These are phyloP conservation scores for Eucalyptus dawsonii DNA, from an alignment of 345 rosid genomes.

Conservation along the genomic window DNA sequence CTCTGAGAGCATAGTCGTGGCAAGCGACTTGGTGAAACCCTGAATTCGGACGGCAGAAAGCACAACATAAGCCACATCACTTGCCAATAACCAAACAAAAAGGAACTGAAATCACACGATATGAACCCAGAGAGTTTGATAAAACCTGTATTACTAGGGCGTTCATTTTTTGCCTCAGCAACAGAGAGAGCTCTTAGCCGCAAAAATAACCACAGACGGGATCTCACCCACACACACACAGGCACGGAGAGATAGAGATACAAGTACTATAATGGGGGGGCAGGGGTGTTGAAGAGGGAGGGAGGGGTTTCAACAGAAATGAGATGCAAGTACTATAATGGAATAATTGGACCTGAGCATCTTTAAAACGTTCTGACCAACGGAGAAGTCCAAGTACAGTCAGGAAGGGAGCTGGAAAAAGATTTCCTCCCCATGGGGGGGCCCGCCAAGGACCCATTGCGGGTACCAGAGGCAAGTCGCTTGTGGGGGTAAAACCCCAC, in stretches of 20 bases:
- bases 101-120: not conserved
- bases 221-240: not conserved
- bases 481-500: too few species aligned
- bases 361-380: fast-evolving
- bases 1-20: slow-evolving; percentile 87
- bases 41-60: not conserved
- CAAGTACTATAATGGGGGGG: too few species aligned
- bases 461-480: too few species aligned
- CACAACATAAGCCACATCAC: not conserved
- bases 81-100: not conserved
- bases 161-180: not conserved
- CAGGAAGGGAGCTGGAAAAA: too few species aligned
- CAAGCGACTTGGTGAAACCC: slow-evolving; percentile 92
- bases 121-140: not conserved
- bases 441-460: too few species aligned
- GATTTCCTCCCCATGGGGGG: too few species aligned
- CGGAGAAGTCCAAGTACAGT: fast-evolving
- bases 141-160: not conserved
- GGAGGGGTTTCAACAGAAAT: too few species aligned
- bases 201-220: not conserved
- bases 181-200: not conserved
- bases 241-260: not conserved
- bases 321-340: not conserved
- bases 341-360: too few species aligned
- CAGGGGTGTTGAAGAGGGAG: too few species aligned